Percentiles rank a stretch among this genome's conserved stretches.
Evolutionary conservation across 2,329 filamentous ascomycete species (phyloP).

Genomic region (Phymatotrichopsis omnivora): DNA sequence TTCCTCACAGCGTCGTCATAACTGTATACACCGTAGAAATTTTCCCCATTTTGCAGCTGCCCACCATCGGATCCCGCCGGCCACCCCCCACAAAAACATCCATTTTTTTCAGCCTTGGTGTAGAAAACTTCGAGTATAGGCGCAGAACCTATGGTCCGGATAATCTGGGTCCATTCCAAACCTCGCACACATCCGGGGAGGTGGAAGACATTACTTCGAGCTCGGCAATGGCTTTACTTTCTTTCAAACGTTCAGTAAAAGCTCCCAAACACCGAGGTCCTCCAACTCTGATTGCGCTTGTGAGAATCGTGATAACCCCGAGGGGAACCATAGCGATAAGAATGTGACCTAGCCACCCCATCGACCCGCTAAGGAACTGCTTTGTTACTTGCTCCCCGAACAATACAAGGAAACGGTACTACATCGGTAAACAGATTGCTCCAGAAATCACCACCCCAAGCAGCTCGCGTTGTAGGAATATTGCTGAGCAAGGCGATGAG

Average conservation of each 20-base stretch:
- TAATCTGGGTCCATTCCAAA: conserved; percentile 42
- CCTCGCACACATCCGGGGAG: conserved; percentile 39
- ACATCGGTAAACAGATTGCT: conserved; percentile 34
- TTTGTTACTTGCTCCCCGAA: conserved; percentile 43
- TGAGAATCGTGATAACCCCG: conserved; percentile 40
- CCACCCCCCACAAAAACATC: too few species aligned
- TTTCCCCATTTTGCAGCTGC: too few species aligned
- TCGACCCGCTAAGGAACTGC: conserved; percentile 41
- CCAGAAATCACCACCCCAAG: conserved; percentile 33
- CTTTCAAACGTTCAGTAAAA: conserved; percentile 39
- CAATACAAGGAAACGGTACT: conserved; percentile 26
- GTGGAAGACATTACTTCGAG: conserved; percentile 39
- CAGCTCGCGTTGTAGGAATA: conserved; percentile 28
- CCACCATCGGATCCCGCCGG: too few species aligned
- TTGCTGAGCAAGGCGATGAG: conserved; percentile 28
- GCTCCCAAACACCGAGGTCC: conserved; percentile 39
- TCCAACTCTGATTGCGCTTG: conserved; percentile 40
- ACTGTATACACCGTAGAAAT: too few species aligned
- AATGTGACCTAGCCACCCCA: conserved; percentile 37
- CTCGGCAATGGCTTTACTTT: conserved; percentile 34
- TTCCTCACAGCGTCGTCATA: too few species aligned
- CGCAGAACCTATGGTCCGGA: neutral
- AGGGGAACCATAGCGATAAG: conserved; percentile 40
- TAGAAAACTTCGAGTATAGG: neutral
- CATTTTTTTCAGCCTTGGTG: too few species aligned